Evolutionary conservation across 495 filamentous ascomycete species (phyloP), one percentile per base, ranked within the genome.

Genomic region (Glonium stellatum): DNA sequence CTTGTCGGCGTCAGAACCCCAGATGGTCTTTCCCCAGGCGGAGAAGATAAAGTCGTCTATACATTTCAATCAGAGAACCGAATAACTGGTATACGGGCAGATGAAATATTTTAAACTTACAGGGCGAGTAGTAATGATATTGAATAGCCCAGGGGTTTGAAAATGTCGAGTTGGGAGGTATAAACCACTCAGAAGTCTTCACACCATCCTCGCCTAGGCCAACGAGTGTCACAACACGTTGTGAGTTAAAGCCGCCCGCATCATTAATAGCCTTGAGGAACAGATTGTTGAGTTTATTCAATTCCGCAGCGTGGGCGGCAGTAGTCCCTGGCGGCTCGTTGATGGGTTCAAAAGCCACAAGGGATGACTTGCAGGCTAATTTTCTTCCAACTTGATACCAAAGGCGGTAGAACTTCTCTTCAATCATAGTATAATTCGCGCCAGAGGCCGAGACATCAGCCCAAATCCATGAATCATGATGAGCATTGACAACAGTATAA

Each of bases 111-210:
- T 12, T 0, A 48, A 9, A 69, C 73, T 68, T 67, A 78, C 75
- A 84, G 25, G 83, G 83, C 50, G 76, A 79, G 68, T 85, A 86
- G 65, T 84, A 84, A 58, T 84, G 82, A 67, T 84, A 82, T 64
- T 86, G 82, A 49, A 85, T 73, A 4, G 80, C 82, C 70, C 78
- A 85, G 4, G 82, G 82, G 48, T 83, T 83, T 0, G 75, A 70
- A 42, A 77, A 78, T 12, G 77, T 75, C 4, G 71, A 54, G 22
- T 64, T 69, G 0, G 79, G 80, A 13, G 69, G 67, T 49, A 72
- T 68, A 61, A 84, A 84, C 77, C 77, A 84, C 55, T 80, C 69
- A 4, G 73, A 73, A 18, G 80, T 84, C 63, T 82, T 79, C 39
- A 73, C 63, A 15, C 73, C 75, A 57, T 84, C 79, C 67, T 79